A percentile compares a stretch with the other conserved stretches of the same genome.
Conservation (phyloP, 1,139 yeast genomes). For the Debaryomyces psychrophilus region DNA sequence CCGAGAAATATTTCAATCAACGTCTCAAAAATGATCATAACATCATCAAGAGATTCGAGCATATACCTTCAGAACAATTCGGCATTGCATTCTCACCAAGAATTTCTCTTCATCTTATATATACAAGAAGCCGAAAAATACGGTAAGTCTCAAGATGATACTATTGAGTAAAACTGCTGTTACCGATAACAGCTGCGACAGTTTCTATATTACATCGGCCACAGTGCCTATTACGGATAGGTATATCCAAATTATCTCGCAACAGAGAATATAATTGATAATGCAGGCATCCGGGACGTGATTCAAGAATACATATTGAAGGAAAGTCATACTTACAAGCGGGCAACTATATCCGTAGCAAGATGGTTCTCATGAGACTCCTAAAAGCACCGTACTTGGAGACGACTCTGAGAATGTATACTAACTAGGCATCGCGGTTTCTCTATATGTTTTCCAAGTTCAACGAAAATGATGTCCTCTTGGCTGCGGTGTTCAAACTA, state of each 20-base stretch:
- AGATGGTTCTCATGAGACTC: no score
- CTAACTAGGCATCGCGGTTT: no score
- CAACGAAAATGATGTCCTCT: no score
- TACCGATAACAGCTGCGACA: conserved; percentile 1
- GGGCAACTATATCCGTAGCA: no score
- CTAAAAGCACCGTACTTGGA: no score
- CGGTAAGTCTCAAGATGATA: background rate
- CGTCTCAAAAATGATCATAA: background rate
- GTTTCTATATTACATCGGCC: background rate
- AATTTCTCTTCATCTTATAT: background rate
- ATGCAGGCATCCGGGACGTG: no score
- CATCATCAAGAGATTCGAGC: background rate
- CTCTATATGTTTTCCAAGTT: no score
- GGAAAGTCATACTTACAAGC: no score
- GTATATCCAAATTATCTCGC: background rate
- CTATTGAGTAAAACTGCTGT: background rate
- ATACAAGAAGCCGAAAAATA: background rate
- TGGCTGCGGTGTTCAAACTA: no score
- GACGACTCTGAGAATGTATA: no score
- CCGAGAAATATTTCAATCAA: background rate
- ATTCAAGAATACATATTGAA: no score
- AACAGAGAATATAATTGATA: background rate
- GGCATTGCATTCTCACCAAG: background rate
- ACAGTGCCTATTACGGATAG: background rate
- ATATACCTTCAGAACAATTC: background rate